Conservation (phyloP, 2,329 filamentous ascomycete species). For the Diaporthe eres region DNA sequence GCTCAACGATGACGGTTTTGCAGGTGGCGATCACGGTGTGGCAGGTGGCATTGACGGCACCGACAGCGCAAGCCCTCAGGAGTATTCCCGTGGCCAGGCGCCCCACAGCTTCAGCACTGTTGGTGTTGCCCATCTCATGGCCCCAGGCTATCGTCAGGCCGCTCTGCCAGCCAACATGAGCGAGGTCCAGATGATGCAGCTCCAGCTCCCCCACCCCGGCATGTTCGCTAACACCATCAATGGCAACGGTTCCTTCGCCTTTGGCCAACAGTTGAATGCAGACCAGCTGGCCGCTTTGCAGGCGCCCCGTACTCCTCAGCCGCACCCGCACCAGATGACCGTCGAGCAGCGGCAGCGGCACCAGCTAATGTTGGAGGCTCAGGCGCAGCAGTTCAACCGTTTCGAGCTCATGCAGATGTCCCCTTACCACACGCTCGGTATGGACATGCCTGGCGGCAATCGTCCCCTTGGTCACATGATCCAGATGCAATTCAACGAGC, state of each 20-base stretch:
- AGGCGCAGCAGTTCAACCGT: not conserved
- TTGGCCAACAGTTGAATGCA: not conserved
- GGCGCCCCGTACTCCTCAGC: not conserved
- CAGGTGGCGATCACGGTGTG: not conserved
- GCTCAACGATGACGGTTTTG: not conserved
- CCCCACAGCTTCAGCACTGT: not conserved
- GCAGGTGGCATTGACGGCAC: not conserved
- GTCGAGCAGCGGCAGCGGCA: constrained; percentile 10
- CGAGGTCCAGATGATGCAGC: not conserved
- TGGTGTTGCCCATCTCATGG: not conserved
- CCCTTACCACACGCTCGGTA: not conserved
- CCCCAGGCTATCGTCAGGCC: not conserved
- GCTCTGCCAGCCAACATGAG: not conserved
- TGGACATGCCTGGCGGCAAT: not conserved
- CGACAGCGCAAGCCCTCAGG: not conserved
- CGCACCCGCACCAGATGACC: not conserved
- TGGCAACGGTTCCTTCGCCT: no score
- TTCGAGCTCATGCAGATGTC: not conserved
- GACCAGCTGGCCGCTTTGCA: not conserved
- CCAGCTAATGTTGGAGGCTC: not conserved
- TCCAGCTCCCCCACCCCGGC: not conserved
- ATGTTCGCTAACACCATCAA: no score
- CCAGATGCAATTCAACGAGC: constrained; percentile 10
- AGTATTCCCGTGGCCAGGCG: not conserved
- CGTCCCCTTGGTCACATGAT: not conserved